Conservation (phyloP, 2,329 filamentous ascomycete genomes). For the Colletotrichum truncatum region DNA sequence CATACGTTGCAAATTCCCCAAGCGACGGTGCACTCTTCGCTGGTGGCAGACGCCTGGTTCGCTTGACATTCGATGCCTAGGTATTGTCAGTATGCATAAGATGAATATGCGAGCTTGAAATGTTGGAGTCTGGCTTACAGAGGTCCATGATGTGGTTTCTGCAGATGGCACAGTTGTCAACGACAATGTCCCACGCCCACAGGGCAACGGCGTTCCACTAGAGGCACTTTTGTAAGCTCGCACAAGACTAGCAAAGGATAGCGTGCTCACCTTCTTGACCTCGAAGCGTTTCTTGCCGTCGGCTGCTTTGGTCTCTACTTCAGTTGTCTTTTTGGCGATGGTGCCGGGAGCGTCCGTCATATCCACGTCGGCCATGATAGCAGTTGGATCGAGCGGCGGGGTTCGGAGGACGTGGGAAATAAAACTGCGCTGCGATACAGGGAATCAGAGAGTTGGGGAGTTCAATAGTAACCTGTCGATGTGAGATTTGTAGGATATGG, state of each 20-base stretch:
- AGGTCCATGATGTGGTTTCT: constrained; percentile 99
- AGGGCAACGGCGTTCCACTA: constrained; percentile 99
- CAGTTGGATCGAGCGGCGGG: neutral
- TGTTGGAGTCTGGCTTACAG: constrained; percentile 64
- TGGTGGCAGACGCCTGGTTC: constrained; percentile 96
- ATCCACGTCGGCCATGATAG: constrained; percentile 89
- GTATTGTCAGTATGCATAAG: neutral
- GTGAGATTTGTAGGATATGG: no score
- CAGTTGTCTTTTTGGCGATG: constrained; percentile 62
- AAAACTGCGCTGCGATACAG: neutral
- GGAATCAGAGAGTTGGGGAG: neutral
- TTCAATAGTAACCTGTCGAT: no score
- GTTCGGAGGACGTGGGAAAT: neutral
- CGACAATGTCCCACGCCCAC: constrained; percentile 99
- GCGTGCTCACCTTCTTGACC: constrained; percentile 86
- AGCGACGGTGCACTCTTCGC: constrained; percentile 97
- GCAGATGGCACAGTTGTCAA: constrained; percentile 99
- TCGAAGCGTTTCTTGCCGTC: constrained; percentile 96
- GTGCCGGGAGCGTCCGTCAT: constrained; percentile 85
- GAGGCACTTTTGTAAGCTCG: constrained; percentile 31
- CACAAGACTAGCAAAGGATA: neutral
- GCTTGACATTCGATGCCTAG: constrained; percentile 97
- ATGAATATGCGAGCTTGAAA: neutral
- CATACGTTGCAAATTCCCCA: constrained; percentile 99
- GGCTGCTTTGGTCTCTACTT: constrained; percentile 56